Evolutionary conservation across 1,284 basidiomycete genomes (phyloP), one percentile per base, ranked within the genome.

Genomic region (Irpex lacteus): DNA sequence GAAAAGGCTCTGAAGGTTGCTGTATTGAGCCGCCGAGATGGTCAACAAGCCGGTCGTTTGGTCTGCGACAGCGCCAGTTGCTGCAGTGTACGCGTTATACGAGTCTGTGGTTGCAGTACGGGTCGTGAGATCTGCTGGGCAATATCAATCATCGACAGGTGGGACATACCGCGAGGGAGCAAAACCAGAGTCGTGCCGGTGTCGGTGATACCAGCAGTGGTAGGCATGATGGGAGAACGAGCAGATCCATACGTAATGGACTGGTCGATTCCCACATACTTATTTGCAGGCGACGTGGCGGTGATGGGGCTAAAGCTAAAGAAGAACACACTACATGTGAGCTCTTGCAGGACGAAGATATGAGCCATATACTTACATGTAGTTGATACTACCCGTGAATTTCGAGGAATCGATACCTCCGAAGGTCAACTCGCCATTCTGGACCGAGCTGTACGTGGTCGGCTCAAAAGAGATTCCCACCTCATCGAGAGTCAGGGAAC

Each of bases 381-480:
- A 86, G 59, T 71, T 72, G 49, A 88, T 70, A 9, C 72, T 59
- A 0, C 83, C 82, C 15, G 78, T 81, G 75, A 79, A 82, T 70
- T 82, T 85, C 69, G 67, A 75, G 49, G 76, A 61, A 67, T 87
- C 83, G 55, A 75, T 74, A 54, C 82, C 83, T 65, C 85, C 85
- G 74, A 78, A 77, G 34, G 73, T 73, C 18, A 78, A 62, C 65
- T 74, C 71, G 26, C 71, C 75, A 63, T 75, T 77, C 15, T 13
- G 15, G n/a, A 60, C 60, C 3, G 63, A 34, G 1, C 67, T 62
- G 9, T 70, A 64, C n/a, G 70, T 80, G 1, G 83, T 82, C 18
- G 80, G 81, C 56, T 71, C 73, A 72, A 83, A 87, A n/a, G 78
- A 85, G 64, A 86, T 77, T 15, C 81, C 82, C 66, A 86, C 73